Base-by-base conservation (phyloP, 2,329 filamentous ascomycete species). In the Alternaria incomplexa region DNA sequence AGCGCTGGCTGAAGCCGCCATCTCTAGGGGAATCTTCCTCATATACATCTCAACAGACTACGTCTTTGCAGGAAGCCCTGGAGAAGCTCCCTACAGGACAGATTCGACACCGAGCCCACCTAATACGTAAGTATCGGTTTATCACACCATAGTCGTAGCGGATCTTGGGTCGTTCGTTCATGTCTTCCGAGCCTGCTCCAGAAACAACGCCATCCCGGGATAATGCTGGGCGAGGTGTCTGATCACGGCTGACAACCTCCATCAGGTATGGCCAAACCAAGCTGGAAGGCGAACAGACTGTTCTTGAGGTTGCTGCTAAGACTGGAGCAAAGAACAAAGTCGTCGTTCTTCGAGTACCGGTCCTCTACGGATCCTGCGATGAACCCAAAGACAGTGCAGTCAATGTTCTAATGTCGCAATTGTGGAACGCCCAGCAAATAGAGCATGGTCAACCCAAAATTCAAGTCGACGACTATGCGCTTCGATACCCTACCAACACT, bases 401-500 rank as follows among this genome's bases (percentile, higher is more conserved):
- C 47, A 97, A 97, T 74, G 85, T 90, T 1, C 84, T 97, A 51
- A 86, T 97, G 81, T 91, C 95, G 56, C 83, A 86, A 1, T 85
- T 97, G 7, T 90, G 88, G 87, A 92, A 91, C 77, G 86, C 89
- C 0, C 91, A 94, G 76, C 86, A 89, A 82, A 84, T 79, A 10
- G 48, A 67, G 47, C 64, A 70, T 6, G 68, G 66, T 4, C 86
- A 84, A 6, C 84, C 84, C 2, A 68, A 67, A 23, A 84, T 93
- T 44, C 89, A 88, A 75, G 94, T 97, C 89, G 93, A 97, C 74
- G 90, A 96, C 78, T 97, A 93, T 89, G 90, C 92, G 1, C 82
- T 91, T 54, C 87, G 93, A 26, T 97, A 93, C 81, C 93, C 93
- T 9, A 97, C 93, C 8, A 96, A 96, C 77, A 97, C 93, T 0